Evolutionary conservation across 2,329 filamentous ascomycete genomes (phyloP).

Genomic region (Fusarium hostae): DNA sequence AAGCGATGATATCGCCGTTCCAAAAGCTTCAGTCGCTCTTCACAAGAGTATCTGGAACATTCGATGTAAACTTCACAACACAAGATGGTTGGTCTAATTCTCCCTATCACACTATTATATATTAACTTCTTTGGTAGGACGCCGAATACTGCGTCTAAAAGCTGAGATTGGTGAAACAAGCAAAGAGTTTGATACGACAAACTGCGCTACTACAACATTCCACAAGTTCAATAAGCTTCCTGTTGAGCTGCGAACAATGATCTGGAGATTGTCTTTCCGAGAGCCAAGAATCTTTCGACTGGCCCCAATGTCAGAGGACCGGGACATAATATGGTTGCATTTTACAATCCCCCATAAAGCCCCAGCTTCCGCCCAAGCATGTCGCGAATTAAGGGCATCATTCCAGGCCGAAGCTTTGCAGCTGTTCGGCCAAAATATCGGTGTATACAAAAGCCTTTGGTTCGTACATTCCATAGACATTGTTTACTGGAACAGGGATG

Average conservation of each 20-base stretch:
- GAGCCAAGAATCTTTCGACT: background rate
- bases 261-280: background rate
- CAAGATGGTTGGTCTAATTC: background rate
- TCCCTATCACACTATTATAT: background rate
- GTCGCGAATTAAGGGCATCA: background rate
- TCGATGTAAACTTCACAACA: background rate
- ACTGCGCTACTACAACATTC: background rate
- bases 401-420: background rate
- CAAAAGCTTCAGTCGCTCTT: background rate
- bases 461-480: background rate
- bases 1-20: background rate
- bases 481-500: background rate
- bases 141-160: background rate
- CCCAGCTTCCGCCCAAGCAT: background rate
- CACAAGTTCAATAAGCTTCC: background rate
- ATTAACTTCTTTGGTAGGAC: background rate
- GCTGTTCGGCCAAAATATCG: background rate
- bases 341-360: slow-evolving; percentile 1
- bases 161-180: background rate
- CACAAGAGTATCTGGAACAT: background rate
- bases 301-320: background rate
- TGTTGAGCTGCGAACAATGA: background rate
- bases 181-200: background rate
- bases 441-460: background rate
- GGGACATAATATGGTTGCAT: background rate